Percentiles rank a stretch among this genome's conserved stretches.
These are phyloP conservation scores for Wickerhamiella kazuoi DNA, from an alignment of 805 yeast species.

Conservation along the genomic window DNA sequence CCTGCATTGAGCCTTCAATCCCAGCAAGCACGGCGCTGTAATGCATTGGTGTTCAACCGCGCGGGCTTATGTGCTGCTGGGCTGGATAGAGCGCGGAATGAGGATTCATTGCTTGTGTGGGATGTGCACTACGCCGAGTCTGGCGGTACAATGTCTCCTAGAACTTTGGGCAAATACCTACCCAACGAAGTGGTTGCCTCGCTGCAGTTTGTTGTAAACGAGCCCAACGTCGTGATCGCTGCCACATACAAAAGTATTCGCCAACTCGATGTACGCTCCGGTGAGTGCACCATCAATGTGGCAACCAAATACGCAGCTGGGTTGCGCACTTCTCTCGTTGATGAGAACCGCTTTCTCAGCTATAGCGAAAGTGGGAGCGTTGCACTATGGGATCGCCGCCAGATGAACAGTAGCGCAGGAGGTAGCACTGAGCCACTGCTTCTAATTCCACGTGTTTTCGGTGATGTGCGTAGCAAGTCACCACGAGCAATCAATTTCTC, in stretches of 20 bases:
- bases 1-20: constrained; percentile 33
- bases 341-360: constrained; percentile 50
- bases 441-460: constrained; percentile 14
- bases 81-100: constrained; percentile 59
- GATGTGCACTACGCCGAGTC: constrained; percentile 28
- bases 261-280: constrained; percentile 48
- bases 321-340: constrained; percentile 50
- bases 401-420: constrained; percentile 7
- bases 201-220: constrained; percentile 44
- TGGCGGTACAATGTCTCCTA: background rate
- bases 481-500: constrained; percentile 24
- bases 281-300: constrained; percentile 35
- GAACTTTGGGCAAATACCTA: constrained; percentile 23
- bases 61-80: constrained; percentile 58
- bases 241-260: constrained; percentile 65
- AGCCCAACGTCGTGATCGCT: constrained; percentile 33
- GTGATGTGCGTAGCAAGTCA: constrained; percentile 9
- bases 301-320: constrained; percentile 59
- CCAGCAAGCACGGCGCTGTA: constrained; percentile 56
- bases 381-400: constrained; percentile 36
- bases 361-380: constrained; percentile 71
- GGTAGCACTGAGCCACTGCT: constrained; percentile 12
- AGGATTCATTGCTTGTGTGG: constrained; percentile 64
- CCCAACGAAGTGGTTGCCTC: constrained; percentile 63
- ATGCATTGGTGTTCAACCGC: constrained; percentile 50